These are phyloP conservation scores for Colletotrichum magnum DNA, from an alignment of 2,329 filamentous ascomycete species.

Conservation along the genomic window DNA sequence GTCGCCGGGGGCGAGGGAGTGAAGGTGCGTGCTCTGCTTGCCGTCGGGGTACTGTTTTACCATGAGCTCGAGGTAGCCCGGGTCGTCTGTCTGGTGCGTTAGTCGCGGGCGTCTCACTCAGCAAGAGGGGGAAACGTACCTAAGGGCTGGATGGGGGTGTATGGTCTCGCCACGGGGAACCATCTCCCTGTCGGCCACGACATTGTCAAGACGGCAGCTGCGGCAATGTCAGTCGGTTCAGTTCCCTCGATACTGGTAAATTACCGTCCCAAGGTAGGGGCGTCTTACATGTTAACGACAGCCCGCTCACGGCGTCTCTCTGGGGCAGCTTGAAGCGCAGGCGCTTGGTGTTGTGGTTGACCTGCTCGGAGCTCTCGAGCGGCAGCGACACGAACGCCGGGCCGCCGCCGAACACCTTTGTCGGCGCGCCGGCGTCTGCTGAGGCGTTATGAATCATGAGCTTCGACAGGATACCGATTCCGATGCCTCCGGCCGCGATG, in stretches of 20 bases:
- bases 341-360: constrained; percentile 97
- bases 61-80: constrained; percentile 73
- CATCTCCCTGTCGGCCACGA: constrained; percentile 70
- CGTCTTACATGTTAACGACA: constrained; percentile 86
- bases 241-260: constrained; percentile 68
- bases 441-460: constrained; percentile 43
- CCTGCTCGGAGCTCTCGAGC: constrained; percentile 80
- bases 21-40: constrained; percentile 75
- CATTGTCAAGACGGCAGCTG: constrained; percentile 29
- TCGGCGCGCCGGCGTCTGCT: constrained; percentile 22
- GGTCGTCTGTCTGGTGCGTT: constrained; percentile 58
- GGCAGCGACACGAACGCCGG: constrained; percentile 80
- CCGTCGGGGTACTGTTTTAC: constrained; percentile 79
- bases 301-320: constrained; percentile 85
- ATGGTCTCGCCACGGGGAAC: constrained; percentile 74
- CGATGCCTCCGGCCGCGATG: constrained; percentile 37
- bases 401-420: constrained; percentile 51
- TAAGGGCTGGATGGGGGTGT: constrained; percentile 73
- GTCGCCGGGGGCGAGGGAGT: constrained; percentile 74
- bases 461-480: constrained; percentile 41
- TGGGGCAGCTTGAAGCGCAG: constrained; percentile 91
- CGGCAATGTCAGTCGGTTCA: constrained; percentile 76
- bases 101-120: neutral
- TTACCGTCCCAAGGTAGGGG: constrained; percentile 76
- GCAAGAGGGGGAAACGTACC: constrained; percentile 51